Percentiles rank a stretch among this genome's conserved stretches.
These are phyloP conservation scores for Fagus sylvatica DNA, from an alignment of 306 rosid species.

Conservation along the genomic window DNA sequence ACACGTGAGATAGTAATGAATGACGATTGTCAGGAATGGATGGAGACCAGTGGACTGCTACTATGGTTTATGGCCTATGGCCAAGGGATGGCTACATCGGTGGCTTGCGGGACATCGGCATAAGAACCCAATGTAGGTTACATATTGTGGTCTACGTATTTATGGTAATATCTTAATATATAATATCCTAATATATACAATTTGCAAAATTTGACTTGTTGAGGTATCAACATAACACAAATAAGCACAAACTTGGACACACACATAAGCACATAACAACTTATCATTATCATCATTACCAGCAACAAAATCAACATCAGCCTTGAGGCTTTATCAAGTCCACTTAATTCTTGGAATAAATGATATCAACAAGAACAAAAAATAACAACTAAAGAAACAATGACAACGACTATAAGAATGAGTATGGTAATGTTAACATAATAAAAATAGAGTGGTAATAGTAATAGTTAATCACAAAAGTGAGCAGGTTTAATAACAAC, in stretches of 20 bases:
- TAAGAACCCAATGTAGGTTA: too few species aligned
- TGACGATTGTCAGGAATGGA: too few species aligned
- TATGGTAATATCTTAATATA: too few species aligned
- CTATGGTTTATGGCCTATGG: too few species aligned
- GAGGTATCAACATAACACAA: background rate
- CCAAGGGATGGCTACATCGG: too few species aligned
- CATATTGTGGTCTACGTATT: too few species aligned
- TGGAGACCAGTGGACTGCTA: too few species aligned
- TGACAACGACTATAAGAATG: background rate
- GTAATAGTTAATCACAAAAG: background rate
- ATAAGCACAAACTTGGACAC: background rate
- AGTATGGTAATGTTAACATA: background rate
- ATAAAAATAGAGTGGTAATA: background rate
- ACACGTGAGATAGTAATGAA: too few species aligned
- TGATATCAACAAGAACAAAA: background rate
- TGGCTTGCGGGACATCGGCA: too few species aligned
- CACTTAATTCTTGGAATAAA: background rate
- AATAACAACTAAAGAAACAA: background rate
- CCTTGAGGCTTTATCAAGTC: too few species aligned
- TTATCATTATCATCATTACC: background rate
- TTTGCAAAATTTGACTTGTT: background rate
- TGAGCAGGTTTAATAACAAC: background rate
- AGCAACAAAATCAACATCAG: background rate
- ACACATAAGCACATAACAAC: background rate
- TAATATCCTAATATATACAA: too few species aligned